Evolutionary conservation across 495 filamentous ascomycete species (phyloP).

Genomic region (Penicillium daleae): DNA sequence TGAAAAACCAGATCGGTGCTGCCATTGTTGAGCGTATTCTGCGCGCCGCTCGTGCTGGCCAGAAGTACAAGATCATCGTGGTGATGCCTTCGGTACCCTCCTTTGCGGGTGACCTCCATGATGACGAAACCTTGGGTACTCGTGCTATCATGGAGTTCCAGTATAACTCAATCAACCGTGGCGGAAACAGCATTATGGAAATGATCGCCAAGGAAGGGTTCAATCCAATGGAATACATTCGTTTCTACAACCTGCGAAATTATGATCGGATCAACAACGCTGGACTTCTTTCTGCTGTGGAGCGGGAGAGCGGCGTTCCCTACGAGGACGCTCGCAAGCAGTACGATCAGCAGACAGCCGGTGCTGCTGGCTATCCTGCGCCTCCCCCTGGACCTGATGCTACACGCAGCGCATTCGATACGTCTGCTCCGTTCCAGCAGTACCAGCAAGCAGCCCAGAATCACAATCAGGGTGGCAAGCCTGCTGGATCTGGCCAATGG

Average conservation of each 20-base stretch:
- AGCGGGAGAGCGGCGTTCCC: slow-evolving; percentile 68
- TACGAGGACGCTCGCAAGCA: slow-evolving; percentile 73
- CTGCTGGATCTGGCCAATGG: slow-evolving; percentile 56
- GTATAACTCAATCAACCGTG: slow-evolving; percentile 87
- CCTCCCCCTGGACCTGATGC: slow-evolving; percentile 13
- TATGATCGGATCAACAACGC: slow-evolving; percentile 89
- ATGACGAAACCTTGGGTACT: slow-evolving; percentile 79
- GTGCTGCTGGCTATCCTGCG: slow-evolving; percentile 45
- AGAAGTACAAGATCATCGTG: slow-evolving; percentile 84
- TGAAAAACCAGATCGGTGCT: slow-evolving; percentile 84
- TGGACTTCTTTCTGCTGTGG: slow-evolving; percentile 62
- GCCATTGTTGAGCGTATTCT: slow-evolving; percentile 88
- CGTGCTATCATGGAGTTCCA: slow-evolving; percentile 97
- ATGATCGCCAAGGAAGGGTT: slow-evolving; percentile 70
- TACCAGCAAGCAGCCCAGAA: slow-evolving; percentile 71
- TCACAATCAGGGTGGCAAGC: slow-evolving; percentile 31
- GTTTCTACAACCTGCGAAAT: slow-evolving; percentile 93
- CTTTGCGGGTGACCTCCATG: slow-evolving; percentile 86
- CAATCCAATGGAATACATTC: slow-evolving; percentile 78
- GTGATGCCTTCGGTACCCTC: slow-evolving; percentile 87
- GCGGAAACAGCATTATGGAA: slow-evolving; percentile 86
- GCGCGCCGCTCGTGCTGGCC: slow-evolving; percentile 68
- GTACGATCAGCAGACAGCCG: slow-evolving; percentile 58
- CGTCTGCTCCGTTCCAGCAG: slow-evolving; percentile 52
- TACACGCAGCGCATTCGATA: slow-evolving; percentile 45